Percentiles rank a stretch among this genome's conserved stretches.
Conservation (phyloP, 495 filamentous ascomycete genomes). For the Penicillium taxi region DNA sequence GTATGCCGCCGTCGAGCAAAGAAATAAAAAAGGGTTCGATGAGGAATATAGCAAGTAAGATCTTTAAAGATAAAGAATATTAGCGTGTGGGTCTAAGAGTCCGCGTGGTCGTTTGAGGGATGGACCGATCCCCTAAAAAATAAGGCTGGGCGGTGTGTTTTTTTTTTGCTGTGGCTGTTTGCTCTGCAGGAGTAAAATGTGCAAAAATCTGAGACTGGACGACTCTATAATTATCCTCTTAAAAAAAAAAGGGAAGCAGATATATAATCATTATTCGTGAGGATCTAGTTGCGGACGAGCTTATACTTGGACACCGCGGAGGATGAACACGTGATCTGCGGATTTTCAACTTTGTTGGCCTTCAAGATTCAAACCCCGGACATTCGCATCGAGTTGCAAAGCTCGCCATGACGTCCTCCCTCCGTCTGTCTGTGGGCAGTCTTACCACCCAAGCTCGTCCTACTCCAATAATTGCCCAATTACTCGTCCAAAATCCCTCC, state of each 20-base stretch:
- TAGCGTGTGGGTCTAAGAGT: neutral
- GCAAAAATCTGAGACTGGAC: too few species aligned
- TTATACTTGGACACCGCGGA: slow-evolving; percentile 14
- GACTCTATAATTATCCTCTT: too few species aligned
- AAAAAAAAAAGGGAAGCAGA: too few species aligned
- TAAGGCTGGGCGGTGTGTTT: neutral
- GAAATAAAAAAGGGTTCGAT: slow-evolving; percentile 3
- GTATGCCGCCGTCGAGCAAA: slow-evolving; percentile 34
- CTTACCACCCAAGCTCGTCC: slow-evolving; percentile 11
- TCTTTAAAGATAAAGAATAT: too few species aligned
- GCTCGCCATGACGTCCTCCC: slow-evolving; percentile 32
- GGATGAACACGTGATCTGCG: slow-evolving; percentile 22
- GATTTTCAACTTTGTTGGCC: slow-evolving; percentile 23
- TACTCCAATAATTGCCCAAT: slow-evolving; percentile 9
- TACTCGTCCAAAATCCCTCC: slow-evolving; percentile 8
- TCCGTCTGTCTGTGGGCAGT: slow-evolving; percentile 22
- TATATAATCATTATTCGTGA: too few species aligned
- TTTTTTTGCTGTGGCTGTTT: neutral
- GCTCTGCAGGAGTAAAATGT: too few species aligned
- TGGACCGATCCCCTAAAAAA: slow-evolving; percentile 1
- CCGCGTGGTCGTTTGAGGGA: neutral
- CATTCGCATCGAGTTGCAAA: slow-evolving; percentile 5
- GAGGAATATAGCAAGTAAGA: neutral
- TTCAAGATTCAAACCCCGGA: slow-evolving; percentile 2
- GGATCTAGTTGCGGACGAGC: slow-evolving; percentile 1